Conservation (phyloP, 257 asterid species). For the Dorcoceras hygrometricum region DNA sequence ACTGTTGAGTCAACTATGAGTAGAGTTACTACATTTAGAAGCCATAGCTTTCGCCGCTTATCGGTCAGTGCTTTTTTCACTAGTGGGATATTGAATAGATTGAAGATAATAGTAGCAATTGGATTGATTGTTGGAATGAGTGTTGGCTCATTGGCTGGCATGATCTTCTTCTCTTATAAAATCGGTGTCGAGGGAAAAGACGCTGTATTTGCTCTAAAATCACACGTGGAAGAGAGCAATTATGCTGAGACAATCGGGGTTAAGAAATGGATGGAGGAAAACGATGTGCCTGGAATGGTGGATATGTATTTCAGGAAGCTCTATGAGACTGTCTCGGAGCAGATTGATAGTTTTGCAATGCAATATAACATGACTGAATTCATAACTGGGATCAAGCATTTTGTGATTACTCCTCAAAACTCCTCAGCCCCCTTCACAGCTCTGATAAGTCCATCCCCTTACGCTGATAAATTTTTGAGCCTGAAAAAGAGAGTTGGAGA, state of each 20-base stretch:
- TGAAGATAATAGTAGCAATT: conserved; percentile 78
- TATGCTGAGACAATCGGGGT: conserved; percentile 88
- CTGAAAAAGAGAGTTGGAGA: conserved; percentile 55
- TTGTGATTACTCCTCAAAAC: conserved; percentile 46
- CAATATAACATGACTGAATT: conserved; percentile 91
- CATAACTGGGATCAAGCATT: conserved; percentile 68
- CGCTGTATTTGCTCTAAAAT: conserved; percentile 71
- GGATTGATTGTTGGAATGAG: conserved; percentile 83
- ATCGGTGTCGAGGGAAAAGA: conserved; percentile 89
- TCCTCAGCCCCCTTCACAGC: conserved; percentile 50
- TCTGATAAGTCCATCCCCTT: conserved; percentile 61
- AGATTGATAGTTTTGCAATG: conserved; percentile 73
- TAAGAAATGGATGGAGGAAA: conserved; percentile 91
- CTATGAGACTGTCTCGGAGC: conserved; percentile 74
- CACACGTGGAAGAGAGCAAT: conserved; percentile 83
- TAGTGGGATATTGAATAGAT: conserved; percentile 54
- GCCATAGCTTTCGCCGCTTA: conserved; percentile 68
- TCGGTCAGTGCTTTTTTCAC: conserved; percentile 71
- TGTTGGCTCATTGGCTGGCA: conserved; percentile 66
- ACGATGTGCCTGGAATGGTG: conserved; percentile 88
- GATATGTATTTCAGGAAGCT: conserved; percentile 69
- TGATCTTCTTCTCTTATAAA: conserved; percentile 75
- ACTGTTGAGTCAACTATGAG: conserved; percentile 75
- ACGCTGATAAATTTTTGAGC: conserved; percentile 65
- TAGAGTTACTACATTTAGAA: conserved; percentile 60